These are phyloP conservation scores for Astrothelium macrocarpum DNA, from an alignment of 495 filamentous ascomycete species.

Conservation along the genomic window DNA sequence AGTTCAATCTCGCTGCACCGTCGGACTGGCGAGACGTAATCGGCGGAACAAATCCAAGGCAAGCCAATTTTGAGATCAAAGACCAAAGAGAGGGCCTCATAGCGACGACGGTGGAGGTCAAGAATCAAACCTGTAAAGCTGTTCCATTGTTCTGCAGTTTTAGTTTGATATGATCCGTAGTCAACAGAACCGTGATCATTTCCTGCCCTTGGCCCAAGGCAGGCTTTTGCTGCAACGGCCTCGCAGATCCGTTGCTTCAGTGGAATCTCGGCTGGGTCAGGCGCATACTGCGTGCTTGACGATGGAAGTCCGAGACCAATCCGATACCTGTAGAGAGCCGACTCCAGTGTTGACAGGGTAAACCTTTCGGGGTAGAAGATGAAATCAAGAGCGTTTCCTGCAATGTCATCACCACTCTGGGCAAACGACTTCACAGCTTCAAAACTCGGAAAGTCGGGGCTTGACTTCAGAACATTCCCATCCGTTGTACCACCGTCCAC, in stretches of 20 bases:
- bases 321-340: constrained; percentile 61
- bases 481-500: constrained; percentile 40
- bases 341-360: constrained; percentile 65
- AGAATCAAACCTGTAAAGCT: constrained; percentile 74
- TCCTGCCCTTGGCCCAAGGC: constrained; percentile 47
- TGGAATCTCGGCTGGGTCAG: constrained; percentile 35
- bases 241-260: constrained; percentile 60
- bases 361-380: constrained; percentile 77
- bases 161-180: constrained; percentile 56
- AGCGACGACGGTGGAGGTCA: constrained; percentile 77
- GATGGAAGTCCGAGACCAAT: constrained; percentile 17
- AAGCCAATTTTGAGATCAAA: constrained; percentile 61
- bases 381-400: constrained; percentile 39
- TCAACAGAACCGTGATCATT: constrained; percentile 45
- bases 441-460: constrained; percentile 19
- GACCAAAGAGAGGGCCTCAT: constrained; percentile 64
- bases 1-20: constrained; percentile 69
- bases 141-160: constrained; percentile 77
- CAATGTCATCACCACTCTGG: constrained; percentile 16
- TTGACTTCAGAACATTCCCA: constrained; percentile 20
- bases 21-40: constrained; percentile 66
- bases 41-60: constrained; percentile 74
- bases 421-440: not conserved
- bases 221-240: constrained; percentile 54
- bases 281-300: not conserved